Base-by-base conservation (phyloP, 306 rosid genomes). In the Sophora flavescens region DNA sequence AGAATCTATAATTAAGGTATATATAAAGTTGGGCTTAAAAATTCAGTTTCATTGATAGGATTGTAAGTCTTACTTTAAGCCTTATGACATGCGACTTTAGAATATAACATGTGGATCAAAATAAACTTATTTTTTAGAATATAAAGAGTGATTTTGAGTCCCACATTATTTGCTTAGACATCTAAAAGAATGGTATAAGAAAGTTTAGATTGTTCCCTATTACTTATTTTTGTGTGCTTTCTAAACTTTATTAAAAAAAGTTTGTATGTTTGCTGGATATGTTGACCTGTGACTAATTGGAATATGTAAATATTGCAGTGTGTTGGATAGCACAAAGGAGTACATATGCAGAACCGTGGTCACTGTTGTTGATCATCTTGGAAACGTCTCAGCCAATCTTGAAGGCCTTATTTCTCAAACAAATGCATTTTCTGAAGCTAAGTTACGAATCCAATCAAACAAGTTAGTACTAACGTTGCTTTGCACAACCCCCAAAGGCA, bases 401-500 rank as follows among this genome's bases (percentile, higher is more conserved):
- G n/a, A n/a, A n/a, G n/a, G n/a, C n/a, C n/a, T n/a, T n/a, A n/a
- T n/a, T n/a, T n/a, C n/a, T n/a, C n/a, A n/a, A n/a, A n/a, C n/a
- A n/a, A n/a, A n/a, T n/a, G n/a, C n/a, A n/a, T n/a, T n/a, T 82
- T 85, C 88, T 0, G 86, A 91, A n/a, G 72, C 93, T 4, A 85
- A 89, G 38, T 63, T 86, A 50, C 90, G 90, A 74, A 78, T 93
- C 70, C 73, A 85, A 70, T 93, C 61, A 81, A 89, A 69, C 96
- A 90, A 80, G 96, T 90, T 62, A 78, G 64, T 54, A 68, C 33
- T 10, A 68, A 16, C 11, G 17, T 58, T 73, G 4, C 47, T 44
- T 60, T 68, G 53, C 33, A 64, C 65, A 28, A 54, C 36, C 15
- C 3, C 68, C 58, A 32, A 30, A 44, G 44, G 56, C 2, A 71